These are phyloP conservation scores for Eucalyptus paniculata DNA, from an alignment of 345 rosid species.

Conservation along the genomic window DNA sequence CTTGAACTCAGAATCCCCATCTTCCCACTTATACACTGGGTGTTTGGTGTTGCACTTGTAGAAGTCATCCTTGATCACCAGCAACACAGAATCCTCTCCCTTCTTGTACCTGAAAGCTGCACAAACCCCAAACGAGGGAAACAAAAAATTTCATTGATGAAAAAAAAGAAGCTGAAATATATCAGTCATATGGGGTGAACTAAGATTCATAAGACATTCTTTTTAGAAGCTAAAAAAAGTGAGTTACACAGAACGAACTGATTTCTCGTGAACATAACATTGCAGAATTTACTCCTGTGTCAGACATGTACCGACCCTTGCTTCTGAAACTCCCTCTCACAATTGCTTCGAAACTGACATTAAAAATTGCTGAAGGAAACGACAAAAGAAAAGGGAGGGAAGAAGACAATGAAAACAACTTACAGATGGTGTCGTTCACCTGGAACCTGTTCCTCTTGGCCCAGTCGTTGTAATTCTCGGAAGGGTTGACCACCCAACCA, in stretches of 20 bases:
- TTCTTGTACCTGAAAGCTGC: conserved; percentile 1
- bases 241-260: too few relatives aligned
- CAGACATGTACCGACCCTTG: background rate
- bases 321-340: background rate
- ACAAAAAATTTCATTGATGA: background rate
- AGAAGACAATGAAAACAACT: background rate
- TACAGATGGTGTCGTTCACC: conserved; percentile 54
- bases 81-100: background rate
- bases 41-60: background rate
- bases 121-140: background rate
- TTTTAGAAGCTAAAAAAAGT: background rate
- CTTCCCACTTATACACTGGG: background rate
- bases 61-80: background rate
- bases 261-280: too few relatives aligned
- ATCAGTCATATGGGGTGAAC: background rate
- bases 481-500: conserved; percentile 42
- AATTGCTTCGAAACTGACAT: background rate
- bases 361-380: background rate
- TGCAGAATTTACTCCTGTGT: background rate
- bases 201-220: background rate
- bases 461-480: conserved; percentile 38
- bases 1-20: background rate
- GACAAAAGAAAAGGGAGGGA: background rate
- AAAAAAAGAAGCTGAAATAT: background rate
- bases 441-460: conserved; percentile 38